A percentile compares a stretch with the other conserved stretches of the same genome.
Conservation (phyloP, 176 grass and related monocot genomes). For the Avena atlantica region DNA sequence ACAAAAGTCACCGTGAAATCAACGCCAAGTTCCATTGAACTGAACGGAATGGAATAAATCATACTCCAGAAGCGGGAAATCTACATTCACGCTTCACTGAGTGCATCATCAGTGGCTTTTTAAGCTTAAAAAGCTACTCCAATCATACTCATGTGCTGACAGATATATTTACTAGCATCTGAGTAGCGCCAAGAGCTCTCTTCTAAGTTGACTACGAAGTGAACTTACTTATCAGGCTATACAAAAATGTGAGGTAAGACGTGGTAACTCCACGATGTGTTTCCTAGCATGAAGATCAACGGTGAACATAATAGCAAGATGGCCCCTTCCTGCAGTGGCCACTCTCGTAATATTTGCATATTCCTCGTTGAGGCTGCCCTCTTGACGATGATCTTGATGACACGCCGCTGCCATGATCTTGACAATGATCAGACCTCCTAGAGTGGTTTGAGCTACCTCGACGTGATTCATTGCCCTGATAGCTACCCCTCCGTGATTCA, state of each 20-base stretch:
- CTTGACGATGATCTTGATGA: conserved; percentile 55
- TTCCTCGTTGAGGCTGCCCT: conserved; percentile 56
- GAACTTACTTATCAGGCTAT: conserved; percentile 47
- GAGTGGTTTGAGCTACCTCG: conserved; percentile 45
- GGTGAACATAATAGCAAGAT: conserved; percentile 78
- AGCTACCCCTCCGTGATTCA: conserved; percentile 35
- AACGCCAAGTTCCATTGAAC: too few relatives aligned
- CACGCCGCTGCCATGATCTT: conserved; percentile 55
- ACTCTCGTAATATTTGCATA: conserved; percentile 89
- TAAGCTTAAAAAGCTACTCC: conserved; percentile 38
- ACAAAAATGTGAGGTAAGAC: conserved; percentile 53
- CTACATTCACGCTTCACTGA: background rate
- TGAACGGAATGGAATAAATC: too few relatives aligned
- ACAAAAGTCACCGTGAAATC: too few relatives aligned
- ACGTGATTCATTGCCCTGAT: conserved; percentile 35
- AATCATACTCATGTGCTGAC: conserved; percentile 36
- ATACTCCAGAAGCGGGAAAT: conserved; percentile 8
- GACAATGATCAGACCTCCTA: conserved; percentile 48
- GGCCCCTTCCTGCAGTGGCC: conserved; percentile 81
- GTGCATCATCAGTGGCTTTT: conserved; percentile 12
- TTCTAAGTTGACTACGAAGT: conserved; percentile 48
- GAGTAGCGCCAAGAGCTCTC: conserved; percentile 8
- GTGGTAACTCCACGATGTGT: conserved; percentile 11
- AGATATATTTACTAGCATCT: conserved; percentile 46
- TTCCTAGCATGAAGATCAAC: conserved; percentile 46